Percentiles rank a stretch among this genome's conserved stretches.
Conservation (phyloP, 176 grass and related monocot genomes). For the Triticum dicoccoides region DNA sequence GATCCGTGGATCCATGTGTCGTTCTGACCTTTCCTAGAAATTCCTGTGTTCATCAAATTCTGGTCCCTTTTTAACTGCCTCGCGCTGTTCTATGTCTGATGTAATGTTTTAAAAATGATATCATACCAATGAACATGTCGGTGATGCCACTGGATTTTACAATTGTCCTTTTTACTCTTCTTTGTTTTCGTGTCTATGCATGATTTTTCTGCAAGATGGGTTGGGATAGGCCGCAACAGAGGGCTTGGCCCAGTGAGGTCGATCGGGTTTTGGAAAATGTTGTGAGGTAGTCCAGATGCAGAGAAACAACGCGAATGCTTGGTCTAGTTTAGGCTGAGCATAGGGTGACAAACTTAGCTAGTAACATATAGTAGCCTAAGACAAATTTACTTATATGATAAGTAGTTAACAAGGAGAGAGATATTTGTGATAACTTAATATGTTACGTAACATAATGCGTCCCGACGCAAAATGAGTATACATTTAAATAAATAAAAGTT, state of each 20-base stretch:
- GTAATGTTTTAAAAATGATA: neutral
- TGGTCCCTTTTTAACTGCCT: neutral
- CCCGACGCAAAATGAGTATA: too few relatives aligned
- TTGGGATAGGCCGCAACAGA: too few relatives aligned
- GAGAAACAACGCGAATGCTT: too few relatives aligned
- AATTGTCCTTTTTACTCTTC: neutral
- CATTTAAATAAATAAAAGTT: too few relatives aligned
- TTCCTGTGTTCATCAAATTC: neutral
- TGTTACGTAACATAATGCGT: too few relatives aligned
- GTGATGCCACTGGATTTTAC: neutral
- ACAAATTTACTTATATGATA: too few relatives aligned
- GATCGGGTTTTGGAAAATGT: neutral
- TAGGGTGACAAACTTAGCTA: too few relatives aligned
- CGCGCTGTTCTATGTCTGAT: neutral
- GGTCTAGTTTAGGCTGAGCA: too few relatives aligned
- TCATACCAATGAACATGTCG: neutral
- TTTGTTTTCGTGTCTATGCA: neutral
- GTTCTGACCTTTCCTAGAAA: neutral
- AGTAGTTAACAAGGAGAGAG: too few relatives aligned
- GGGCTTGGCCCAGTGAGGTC: neutral
- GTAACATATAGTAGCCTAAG: too few relatives aligned
- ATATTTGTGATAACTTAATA: too few relatives aligned
- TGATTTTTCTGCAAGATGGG: neutral
- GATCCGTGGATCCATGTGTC: neutral
- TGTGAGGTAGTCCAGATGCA: too few relatives aligned